These are phyloP conservation scores for Neofusicoccum ribis DNA, from an alignment of 2,329 filamentous ascomycete species.

Conservation along the genomic window DNA sequence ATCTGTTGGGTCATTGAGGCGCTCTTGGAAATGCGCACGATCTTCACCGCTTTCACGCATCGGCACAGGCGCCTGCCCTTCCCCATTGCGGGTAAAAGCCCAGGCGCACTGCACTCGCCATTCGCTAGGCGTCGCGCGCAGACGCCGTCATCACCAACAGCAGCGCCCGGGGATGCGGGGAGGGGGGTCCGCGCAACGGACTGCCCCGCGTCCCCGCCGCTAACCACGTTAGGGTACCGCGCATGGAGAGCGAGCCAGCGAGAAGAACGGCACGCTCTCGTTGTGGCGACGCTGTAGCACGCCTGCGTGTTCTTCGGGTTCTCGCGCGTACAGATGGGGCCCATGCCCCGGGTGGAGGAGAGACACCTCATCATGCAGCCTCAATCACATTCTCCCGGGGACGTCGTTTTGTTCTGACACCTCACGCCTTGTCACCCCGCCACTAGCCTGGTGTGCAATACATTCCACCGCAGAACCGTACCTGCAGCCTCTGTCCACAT, in stretches of 20 bases:
- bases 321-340: too few species aligned
- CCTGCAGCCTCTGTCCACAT: background rate
- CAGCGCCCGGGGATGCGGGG: background rate
- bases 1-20: background rate
- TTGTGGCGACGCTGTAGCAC: background rate
- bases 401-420: background rate
- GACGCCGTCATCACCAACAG: background rate
- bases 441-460: background rate
- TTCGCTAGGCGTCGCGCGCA: background rate
- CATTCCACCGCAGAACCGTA: background rate
- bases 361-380: background rate
- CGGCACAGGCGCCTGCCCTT: background rate
- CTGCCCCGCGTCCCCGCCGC: background rate
- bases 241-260: background rate
- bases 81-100: background rate
- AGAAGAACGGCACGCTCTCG: background rate
- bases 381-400: background rate
- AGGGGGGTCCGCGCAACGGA: background rate
- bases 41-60: background rate
- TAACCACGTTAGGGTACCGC: background rate
- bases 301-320: background rate
- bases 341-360: too few species aligned
- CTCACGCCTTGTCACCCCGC: background rate
- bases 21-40: background rate
- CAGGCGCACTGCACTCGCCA: background rate